These are phyloP conservation scores for Pichia occidentalis DNA, from an alignment of 805 yeast species.

Conservation along the genomic window DNA sequence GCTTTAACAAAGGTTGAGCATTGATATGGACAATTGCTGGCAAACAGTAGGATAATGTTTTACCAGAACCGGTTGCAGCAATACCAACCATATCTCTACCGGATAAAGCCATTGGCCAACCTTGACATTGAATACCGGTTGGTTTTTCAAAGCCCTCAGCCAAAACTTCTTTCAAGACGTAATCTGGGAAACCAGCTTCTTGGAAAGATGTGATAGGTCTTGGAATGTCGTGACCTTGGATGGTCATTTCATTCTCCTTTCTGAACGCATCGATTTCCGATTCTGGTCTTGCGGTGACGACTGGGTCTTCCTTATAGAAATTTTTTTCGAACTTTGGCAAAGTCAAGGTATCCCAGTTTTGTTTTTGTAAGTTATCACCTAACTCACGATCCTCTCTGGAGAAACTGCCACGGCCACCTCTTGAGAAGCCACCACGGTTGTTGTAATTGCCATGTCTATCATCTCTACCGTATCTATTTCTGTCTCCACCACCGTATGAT, in stretches of 20 bases:
- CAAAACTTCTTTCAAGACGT: constrained; percentile 82
- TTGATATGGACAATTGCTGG: constrained; percentile 97
- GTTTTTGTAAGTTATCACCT: constrained; percentile 56
- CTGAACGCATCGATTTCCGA: constrained; percentile 72
- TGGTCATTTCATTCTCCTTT: constrained; percentile 77
- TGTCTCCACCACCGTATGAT: constrained; percentile 35
- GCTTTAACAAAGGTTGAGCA: constrained; percentile 89
- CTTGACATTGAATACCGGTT: constrained; percentile 97
- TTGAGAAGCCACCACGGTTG: constrained; percentile 31
- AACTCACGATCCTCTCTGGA: constrained; percentile 39
- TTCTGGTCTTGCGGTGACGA: constrained; percentile 68
- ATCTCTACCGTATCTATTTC: constrained; percentile 31
- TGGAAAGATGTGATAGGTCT: constrained; percentile 89
- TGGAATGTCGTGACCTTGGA: constrained; percentile 79
- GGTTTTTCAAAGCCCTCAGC: constrained; percentile 91
- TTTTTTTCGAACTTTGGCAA: constrained; percentile 92
- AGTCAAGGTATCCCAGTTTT: constrained; percentile 71
- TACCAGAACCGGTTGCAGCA: constrained; percentile 99
- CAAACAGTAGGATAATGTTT: constrained; percentile 92
- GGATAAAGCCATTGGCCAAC: constrained; percentile 99
- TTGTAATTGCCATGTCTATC: constrained; percentile 29
- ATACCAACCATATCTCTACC: constrained; percentile 99
- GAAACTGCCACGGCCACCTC: constrained; percentile 32
- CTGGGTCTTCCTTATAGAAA: constrained; percentile 81
- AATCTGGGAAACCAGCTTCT: constrained; percentile 97